Conservation (phyloP, 345 rosid genomes). For the Melaleuca alternifolia region DNA sequence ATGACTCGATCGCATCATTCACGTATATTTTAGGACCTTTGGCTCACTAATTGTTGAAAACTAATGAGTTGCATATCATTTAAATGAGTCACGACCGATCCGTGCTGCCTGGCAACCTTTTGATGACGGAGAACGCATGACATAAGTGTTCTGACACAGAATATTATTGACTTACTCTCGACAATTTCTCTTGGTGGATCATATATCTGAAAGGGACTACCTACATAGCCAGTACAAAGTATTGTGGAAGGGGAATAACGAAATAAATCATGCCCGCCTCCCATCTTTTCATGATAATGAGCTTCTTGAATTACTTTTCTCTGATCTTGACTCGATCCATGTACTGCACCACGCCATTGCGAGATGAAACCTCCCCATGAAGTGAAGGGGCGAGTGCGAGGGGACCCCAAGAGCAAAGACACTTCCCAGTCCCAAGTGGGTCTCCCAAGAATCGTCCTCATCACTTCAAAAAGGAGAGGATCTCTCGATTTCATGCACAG, state of each 20-base stretch:
- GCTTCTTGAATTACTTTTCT: not conserved
- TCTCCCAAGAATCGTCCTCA: conserved; percentile 25
- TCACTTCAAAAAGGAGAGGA: conserved; percentile 33
- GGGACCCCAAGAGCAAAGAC: not conserved
- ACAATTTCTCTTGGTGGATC: not conserved
- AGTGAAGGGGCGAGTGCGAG: not conserved
- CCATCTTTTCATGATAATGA: not conserved
- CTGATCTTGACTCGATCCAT: not conserved
- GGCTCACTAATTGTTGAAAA: not conserved
- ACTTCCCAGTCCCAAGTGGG: not conserved
- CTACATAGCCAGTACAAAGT: not conserved
- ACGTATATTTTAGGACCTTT: not conserved
- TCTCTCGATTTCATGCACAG: not conserved
- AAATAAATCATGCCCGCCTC: not conserved
- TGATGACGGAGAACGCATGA: not conserved
- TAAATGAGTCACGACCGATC: not conserved
- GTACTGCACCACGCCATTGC: not conserved
- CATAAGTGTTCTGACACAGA: not conserved
- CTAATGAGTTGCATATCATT: not conserved
- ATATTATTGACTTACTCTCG: not conserved
- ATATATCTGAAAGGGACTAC: not conserved
- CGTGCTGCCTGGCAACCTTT: not conserved
- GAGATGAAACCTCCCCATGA: not conserved
- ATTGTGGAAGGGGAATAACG: not conserved
- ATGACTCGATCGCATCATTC: not conserved